Base-by-base conservation (phyloP, 2,329 filamentous ascomycete genomes). In the Pyricularia sp. region DNA sequence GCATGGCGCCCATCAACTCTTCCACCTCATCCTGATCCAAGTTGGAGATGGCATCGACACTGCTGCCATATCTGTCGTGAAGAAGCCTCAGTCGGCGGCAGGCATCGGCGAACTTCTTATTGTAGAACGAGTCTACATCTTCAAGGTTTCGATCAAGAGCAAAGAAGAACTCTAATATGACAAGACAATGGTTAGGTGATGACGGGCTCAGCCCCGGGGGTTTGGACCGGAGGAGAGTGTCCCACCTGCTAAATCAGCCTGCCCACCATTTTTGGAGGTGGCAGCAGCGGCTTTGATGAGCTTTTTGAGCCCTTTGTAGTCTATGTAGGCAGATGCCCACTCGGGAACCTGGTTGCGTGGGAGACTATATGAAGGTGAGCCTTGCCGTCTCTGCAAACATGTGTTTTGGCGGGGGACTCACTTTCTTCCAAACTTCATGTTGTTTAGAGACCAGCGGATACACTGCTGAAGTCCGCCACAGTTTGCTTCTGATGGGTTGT, bases 71-170 rank as follows among this genome's bases (percentile, higher is more conserved):
- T 68, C 91, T 87, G 69, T 94, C 91, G 75, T 96, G 88, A 30
- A 97, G 82, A 16, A 97, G 84, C 70, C 91, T 92, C 69, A 97
- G 80, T 44, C 93, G 88, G 67, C 94, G 88, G 49, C 88, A 87
- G 67, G 88, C 88, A 71, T 97, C 93, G 67, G 86, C 84, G 72
- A 92, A 91, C 75, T 97, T 97, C 75, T 93, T 96, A 79, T 96
- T 97, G 81, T 97, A 97, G 76, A 99, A 97, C 63, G 85, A 85
- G 76, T 97, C 92, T 75, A 99, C 93, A 77, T 96, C 90, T 80
- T 99, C 94, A 72, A 99, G 88, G 74, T 97, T 97, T 71, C 94
- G 90, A 75, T 99, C 94, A 75, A 99, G 87, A 68, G 89, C 90
- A 76, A 93, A 96, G 80, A 97, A 96, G 82, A 99, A 96, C 76